Evolutionary conservation across 805 yeast species (phyloP), one percentile per base, ranked within the genome.

Genomic region (Barnettozyma botsteinii): DNA sequence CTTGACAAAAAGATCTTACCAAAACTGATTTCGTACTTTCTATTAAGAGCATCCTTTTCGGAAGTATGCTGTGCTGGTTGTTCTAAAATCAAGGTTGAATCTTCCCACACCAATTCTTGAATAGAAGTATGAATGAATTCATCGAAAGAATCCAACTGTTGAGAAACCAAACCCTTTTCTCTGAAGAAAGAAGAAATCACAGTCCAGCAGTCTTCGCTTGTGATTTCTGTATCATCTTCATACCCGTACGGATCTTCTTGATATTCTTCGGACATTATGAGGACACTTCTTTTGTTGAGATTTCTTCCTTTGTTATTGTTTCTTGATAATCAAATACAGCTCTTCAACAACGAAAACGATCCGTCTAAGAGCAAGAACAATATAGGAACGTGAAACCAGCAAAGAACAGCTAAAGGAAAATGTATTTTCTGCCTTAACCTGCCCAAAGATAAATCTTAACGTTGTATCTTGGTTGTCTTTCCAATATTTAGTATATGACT

Each of bases 121-220:
- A 93, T 86, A 33, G 98, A 86, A 26, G 95, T 81, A 62, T 88
- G 95, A 51, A 93, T 89, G 66, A 93, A 93, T 69, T 93, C 98
- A 67, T 93, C 96, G 61, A 94, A 93, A 15, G 98, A 94, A 59
- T 93, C 98, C 57, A 93, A 73, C 71, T 93, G 99, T 67, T 93
- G 98, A 19, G 98, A 88, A 22, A 93, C 99, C 51, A 93, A 74
- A 45, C 98, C 98, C 60, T 89, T 91, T 59, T 89, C 94, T 66
- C 84, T 87, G 73, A 93, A 93, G 65, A 93, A 93, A 14, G 98
- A 78, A 22, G 96, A 84, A 51, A 93, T 93, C 47, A 93, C 98
- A 24, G 95, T 82, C 99, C 99, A 93, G 66, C 98, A 93, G 72
- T 93, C 98, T 69, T 93, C 98, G 22, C 96, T 85, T 24, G 98